Evolutionary conservation across 2,329 filamentous ascomycete species (phyloP).

Genomic region (Fusarium temperatum): DNA sequence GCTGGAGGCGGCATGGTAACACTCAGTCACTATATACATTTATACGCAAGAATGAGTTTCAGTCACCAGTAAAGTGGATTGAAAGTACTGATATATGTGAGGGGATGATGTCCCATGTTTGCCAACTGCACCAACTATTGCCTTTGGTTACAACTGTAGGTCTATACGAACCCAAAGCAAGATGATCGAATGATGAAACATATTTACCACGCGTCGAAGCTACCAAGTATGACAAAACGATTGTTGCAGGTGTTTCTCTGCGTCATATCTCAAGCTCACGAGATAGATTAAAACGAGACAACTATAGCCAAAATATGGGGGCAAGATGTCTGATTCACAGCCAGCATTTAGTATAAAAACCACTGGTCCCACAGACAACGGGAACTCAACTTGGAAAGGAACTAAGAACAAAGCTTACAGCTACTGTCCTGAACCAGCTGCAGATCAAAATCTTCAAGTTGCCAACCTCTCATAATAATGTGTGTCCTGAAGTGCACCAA

Average conservation of each 20-base stretch:
- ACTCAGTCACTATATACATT: neutral
- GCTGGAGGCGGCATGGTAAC: neutral
- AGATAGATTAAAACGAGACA: neutral
- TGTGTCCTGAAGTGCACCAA: conserved; percentile 11
- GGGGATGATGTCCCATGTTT: neutral
- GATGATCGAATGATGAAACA: neutral
- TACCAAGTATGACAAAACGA: neutral
- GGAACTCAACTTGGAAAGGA: neutral
- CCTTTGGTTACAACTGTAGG: no score
- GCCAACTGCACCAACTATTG: neutral
- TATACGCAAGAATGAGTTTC: neutral
- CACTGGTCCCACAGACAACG: neutral
- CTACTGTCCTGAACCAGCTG: neutral
- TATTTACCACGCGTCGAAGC: neutral
- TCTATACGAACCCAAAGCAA: neutral
- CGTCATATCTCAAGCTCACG: neutral
- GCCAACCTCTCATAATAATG: neutral
- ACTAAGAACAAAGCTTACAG: neutral
- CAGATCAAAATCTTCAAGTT: neutral
- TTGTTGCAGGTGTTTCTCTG: neutral
- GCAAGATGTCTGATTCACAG: neutral
- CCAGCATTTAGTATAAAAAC: neutral
- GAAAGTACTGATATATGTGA: neutral
- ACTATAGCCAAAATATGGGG: neutral
- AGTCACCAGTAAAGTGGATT: neutral